A percentile compares a stretch with the other conserved stretches of the same genome.
These are phyloP conservation scores for Colletotrichum graminicola DNA, from an alignment of 2,329 filamentous ascomycete species.

Conservation along the genomic window DNA sequence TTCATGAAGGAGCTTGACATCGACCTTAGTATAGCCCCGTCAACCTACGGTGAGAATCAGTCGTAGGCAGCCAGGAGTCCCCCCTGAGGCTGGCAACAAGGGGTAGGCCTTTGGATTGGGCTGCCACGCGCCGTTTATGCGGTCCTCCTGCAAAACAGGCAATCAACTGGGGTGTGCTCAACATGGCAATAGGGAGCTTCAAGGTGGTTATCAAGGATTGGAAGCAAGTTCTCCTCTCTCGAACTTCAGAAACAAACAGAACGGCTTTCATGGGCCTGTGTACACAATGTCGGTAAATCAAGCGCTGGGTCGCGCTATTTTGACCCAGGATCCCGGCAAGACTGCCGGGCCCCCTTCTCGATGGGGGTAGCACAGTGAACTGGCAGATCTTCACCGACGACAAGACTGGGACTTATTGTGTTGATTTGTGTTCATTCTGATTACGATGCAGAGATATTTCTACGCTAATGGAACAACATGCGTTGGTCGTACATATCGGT, in stretches of 20 bases:
- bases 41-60: slow-evolving; percentile 41
- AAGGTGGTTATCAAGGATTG: slow-evolving; percentile 12
- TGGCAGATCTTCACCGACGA: too few relatives aligned
- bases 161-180: slow-evolving; percentile 24
- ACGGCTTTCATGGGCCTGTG: slow-evolving; percentile 10
- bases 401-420: not conserved
- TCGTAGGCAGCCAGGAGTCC: slow-evolving; percentile 20
- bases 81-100: not conserved
- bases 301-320: slow-evolving; percentile 20
- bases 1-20: slow-evolving; percentile 82
- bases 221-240: not conserved
- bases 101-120: too few relatives aligned
- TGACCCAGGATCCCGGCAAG: not conserved
- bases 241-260: not conserved
- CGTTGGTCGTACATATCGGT: slow-evolving; percentile 3
- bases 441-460: slow-evolving; percentile 18
- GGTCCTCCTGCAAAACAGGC: not conserved
- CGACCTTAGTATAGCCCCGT: slow-evolving; percentile 59
- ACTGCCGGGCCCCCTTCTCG: not conserved
- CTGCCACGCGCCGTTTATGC: not conserved
- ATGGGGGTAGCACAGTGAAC: not conserved
- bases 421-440: slow-evolving; percentile 4
- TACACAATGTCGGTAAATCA: slow-evolving; percentile 21
- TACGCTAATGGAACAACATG: slow-evolving; percentile 14
- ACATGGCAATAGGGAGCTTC: slow-evolving; percentile 39